Percentiles rank a stretch among this genome's conserved stretches.
Conservation (phyloP, 106 monocot genomes). For the Dioscorea alata region DNA sequence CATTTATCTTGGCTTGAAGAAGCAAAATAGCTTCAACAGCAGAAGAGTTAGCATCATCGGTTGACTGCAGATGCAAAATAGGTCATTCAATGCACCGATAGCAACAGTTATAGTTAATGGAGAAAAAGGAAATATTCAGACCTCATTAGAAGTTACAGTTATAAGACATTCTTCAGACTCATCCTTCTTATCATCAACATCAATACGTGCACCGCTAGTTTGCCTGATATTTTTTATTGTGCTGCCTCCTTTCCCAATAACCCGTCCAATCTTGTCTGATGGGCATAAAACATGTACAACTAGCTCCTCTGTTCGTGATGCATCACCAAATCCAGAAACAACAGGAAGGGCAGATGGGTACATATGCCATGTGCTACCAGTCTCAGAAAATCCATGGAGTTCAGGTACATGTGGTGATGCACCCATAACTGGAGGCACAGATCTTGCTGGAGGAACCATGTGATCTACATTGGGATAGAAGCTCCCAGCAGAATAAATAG, state of each 20-base stretch:
- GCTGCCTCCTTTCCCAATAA: conserved; percentile 89
- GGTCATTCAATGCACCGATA: conserved; percentile 2
- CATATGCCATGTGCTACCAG: conserved; percentile 28
- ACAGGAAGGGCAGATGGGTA: conserved; percentile 52
- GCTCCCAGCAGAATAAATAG: conserved; percentile 55
- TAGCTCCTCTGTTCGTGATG: conserved; percentile 54
- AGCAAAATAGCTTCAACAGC: conserved; percentile 82
- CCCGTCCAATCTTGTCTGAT: conserved; percentile 80
- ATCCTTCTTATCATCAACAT: conserved; percentile 84
- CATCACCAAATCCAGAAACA: conserved; percentile 43
- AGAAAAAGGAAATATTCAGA: conserved; percentile 7
- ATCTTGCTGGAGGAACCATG: conserved; percentile 29
- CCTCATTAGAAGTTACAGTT: conserved; percentile 77
- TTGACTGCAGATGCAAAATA: conserved; percentile 35
- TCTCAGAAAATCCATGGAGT: conserved; percentile 41
- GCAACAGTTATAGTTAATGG: not conserved
- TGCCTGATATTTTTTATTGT: conserved; percentile 76
- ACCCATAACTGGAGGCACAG: conserved; percentile 38
- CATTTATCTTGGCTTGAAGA: conserved; percentile 86
- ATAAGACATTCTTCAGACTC: conserved; percentile 64
- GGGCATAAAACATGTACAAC: conserved; percentile 74
- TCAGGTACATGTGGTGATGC: conserved; percentile 37
- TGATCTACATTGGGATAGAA: conserved; percentile 53
- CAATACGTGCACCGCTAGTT: conserved; percentile 69
- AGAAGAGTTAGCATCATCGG: conserved; percentile 66